Evolutionary conservation across 306 rosid species (phyloP).

Genomic region (Nissolia schottii): DNA sequence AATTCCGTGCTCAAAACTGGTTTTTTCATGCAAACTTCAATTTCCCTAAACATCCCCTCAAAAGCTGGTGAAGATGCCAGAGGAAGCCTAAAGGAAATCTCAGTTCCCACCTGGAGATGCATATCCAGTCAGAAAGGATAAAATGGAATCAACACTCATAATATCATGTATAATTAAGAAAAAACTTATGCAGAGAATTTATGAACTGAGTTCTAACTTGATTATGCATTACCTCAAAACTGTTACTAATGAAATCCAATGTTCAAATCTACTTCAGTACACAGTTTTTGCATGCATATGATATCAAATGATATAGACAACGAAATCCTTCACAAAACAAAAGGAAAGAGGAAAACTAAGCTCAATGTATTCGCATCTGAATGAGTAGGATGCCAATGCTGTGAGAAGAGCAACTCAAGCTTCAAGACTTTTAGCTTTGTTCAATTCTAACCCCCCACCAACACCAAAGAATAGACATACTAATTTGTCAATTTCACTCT

Average conservation of each 20-base stretch:
- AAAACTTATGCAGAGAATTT: not conserved
- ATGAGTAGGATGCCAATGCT: not conserved
- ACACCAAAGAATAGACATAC: too few relatives aligned
- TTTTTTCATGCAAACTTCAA: constrained; percentile 75
- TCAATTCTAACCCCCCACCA: too few relatives aligned
- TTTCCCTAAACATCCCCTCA: constrained; percentile 90
- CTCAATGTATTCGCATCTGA: not conserved
- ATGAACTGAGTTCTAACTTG: not conserved
- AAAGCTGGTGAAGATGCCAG: constrained; percentile 79
- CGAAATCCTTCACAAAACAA: constrained; percentile 12
- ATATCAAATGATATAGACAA: constrained; percentile 6
- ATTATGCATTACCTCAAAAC: not conserved
- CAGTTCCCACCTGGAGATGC: constrained; percentile 87
- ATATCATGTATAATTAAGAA: not conserved
- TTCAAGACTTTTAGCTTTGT: not conserved
- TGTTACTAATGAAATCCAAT: constrained; percentile 5
- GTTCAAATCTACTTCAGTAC: constrained; percentile 3
- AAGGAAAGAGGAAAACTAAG: not conserved
- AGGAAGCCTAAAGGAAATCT: constrained; percentile 97
- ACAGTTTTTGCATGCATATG: not conserved
- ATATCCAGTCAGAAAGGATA: constrained; percentile 18
- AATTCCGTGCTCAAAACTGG: constrained; percentile 37
- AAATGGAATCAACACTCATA: constrained; percentile 22
- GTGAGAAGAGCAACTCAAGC: not conserved
- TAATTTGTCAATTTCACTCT: not conserved